Percentiles rank a stretch among this genome's conserved stretches.
These are phyloP conservation scores for Xylaria cubensis DNA, from an alignment of 495 filamentous ascomycete genomes.

Conservation along the genomic window DNA sequence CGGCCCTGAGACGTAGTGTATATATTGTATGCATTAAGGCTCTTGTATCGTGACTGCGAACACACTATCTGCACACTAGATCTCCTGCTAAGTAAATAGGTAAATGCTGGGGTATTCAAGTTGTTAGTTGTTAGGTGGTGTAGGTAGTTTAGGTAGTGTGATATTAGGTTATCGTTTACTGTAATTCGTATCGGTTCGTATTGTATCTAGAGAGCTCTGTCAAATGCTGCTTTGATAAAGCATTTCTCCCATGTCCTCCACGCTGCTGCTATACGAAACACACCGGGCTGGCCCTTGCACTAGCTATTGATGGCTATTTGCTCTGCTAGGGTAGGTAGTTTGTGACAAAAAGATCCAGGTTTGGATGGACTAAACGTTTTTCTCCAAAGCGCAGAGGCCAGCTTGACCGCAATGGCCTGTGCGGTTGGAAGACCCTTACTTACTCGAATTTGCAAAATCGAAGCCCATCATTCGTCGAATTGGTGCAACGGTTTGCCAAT, in stretches of 20 bases:
- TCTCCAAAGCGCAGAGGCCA: constrained; percentile 1
- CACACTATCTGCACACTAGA: no score
- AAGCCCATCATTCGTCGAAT: constrained; percentile 1
- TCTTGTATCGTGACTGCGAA: neutral
- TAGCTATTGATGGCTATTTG: constrained; percentile 12
- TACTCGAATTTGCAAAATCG: constrained; percentile 3
- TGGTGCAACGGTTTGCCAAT: constrained; percentile 26
- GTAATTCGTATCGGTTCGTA: neutral
- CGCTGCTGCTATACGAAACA: constrained; percentile 12
- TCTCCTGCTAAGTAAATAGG: no score
- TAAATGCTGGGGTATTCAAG: neutral
- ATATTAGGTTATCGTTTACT: neutral
- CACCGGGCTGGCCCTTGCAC: neutral
- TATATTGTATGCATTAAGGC: neutral
- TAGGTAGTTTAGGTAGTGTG: neutral
- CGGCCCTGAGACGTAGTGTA: neutral
- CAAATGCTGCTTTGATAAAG: neutral
- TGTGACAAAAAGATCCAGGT: neutral
- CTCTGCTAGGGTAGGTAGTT: neutral
- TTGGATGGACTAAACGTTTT: neutral
- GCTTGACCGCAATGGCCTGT: constrained; percentile 18
- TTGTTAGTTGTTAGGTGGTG: neutral
- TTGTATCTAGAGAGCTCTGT: neutral
- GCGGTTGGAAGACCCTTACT: neutral
- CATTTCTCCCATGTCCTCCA: neutral